These are phyloP conservation scores for Metroxylon sagu DNA, from an alignment of 176 grass and related monocot genomes.

Conservation along the genomic window DNA sequence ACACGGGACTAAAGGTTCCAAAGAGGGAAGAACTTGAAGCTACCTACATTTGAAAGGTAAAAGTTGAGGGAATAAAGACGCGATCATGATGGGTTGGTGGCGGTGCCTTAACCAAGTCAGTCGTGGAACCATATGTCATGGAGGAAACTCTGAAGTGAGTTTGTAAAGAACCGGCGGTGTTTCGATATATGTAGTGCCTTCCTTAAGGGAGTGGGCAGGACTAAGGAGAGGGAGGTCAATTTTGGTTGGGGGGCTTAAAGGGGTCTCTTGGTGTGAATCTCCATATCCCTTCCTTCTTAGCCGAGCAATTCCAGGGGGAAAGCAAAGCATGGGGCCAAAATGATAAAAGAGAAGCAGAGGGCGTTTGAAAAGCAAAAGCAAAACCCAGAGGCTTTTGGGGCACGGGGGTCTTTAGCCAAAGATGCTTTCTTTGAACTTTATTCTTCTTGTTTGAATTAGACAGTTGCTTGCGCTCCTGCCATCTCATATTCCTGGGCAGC, in stretches of 20 bases:
- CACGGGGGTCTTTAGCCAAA: constrained; percentile 38
- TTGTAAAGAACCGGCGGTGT: too few species aligned
- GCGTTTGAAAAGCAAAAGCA: constrained; percentile 37
- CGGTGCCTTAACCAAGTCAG: constrained; percentile 16
- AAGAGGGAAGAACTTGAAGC: too few species aligned
- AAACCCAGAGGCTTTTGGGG: constrained; percentile 27
- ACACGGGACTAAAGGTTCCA: neutral
- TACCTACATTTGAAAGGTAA: constrained; percentile 9
- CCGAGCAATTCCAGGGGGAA: neutral
- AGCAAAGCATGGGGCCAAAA: constrained; percentile 10
- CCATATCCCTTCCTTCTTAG: neutral
- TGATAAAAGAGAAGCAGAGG: neutral
- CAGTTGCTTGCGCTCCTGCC: too few species aligned
- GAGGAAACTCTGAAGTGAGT: too few species aligned
- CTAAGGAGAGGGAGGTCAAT: too few species aligned
- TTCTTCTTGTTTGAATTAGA: constrained; percentile 21
- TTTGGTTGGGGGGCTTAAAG: neutral
- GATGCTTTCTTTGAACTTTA: constrained; percentile 32
- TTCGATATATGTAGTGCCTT: too few species aligned
- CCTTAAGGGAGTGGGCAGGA: too few species aligned
- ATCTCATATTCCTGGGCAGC: too few species aligned
- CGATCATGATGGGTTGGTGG: constrained; percentile 19
- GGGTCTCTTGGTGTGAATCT: constrained; percentile 5
- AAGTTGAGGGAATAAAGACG: constrained; percentile 38
- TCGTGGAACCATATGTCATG: neutral